Evolutionary conservation across 2,329 filamentous ascomycete species (phyloP), one percentile per base, ranked within the genome.

Genomic region (Mycosphaerelloides madeirae): DNA sequence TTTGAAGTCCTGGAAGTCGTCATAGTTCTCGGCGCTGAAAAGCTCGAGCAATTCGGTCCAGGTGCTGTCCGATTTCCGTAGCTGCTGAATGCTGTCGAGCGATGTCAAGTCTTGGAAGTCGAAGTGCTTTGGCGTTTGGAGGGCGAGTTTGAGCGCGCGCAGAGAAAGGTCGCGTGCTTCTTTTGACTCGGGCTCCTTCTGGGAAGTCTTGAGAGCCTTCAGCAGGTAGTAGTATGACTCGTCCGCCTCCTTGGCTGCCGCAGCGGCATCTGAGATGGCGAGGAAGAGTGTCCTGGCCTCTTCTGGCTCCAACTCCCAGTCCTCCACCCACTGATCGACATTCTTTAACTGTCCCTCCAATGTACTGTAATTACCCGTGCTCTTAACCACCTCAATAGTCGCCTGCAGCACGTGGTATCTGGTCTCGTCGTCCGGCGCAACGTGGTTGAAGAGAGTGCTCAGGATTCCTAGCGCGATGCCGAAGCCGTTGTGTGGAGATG

Each of bases 401-500:
- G 89, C 82, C 67, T 93, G 78, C 63, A 98, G 87, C 48, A 98
- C 88, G 65, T 95, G 85, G 71, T 85, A 95, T 50, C 93, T 84
- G 64, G 87, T 79, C 43, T 87, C 83, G 64, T 89, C 84, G 62
- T 83, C 75, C 50, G 83, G 73, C 57, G 83, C 73, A 57, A 97
- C 79, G 55, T 94, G 84, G 78, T 98, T 98, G 83, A 97, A 98
- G 64, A 98, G 82, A 60, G 90, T 96, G 64, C 87, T 89, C 58
- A 98, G 80, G 59, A 93, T 85, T 56, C 88, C 89, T 58, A 97
- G 84, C 54, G 89, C 88, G 55, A 98, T 80, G 38, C 85, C 84
- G 52, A 85, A 77, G 58, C 90, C 88, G 72, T 95, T 90, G 58
- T 84, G 75, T 42, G 89, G 86, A 39, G 91, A 95, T 50, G 86